Conservation (phyloP, 768 basidiomycete genomes). For the Steccherinum ochraceum region DNA sequence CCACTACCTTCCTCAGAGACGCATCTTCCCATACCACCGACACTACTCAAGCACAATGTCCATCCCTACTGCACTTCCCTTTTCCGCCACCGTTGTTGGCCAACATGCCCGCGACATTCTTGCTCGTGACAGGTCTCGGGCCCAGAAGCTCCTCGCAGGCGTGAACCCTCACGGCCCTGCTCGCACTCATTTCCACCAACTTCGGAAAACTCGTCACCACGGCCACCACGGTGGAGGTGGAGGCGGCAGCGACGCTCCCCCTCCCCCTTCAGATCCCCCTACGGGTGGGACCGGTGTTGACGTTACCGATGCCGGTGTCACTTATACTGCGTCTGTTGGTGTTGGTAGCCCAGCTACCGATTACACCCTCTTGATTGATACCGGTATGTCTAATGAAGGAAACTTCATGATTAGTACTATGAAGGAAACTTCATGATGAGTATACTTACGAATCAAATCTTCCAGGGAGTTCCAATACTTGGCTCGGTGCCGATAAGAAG, state of each 20-base stretch:
- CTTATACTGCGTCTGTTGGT: slow-evolving; percentile 46
- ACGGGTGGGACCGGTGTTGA: slow-evolving; percentile 35
- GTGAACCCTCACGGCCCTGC: slow-evolving; percentile 48
- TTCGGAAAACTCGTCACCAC: slow-evolving; percentile 20
- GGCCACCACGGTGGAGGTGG: slow-evolving; percentile 15
- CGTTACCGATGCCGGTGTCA: slow-evolving; percentile 52
- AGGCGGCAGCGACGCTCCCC: slow-evolving; percentile 7
- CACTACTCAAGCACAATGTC: neutral
- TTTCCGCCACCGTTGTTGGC: slow-evolving; percentile 35
- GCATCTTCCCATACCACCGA: neutral
- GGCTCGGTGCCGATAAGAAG: slow-evolving; percentile 45
- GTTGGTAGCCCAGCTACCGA: slow-evolving; percentile 44
- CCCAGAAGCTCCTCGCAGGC: slow-evolving; percentile 48
- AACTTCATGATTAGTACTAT: neutral
- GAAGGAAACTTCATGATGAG: too few relatives aligned
- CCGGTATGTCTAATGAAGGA: slow-evolving; percentile 37
- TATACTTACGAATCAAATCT: neutral
- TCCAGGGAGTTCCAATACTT: slow-evolving; percentile 39
- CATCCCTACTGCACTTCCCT: too few relatives aligned
- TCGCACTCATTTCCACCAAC: slow-evolving; percentile 25
- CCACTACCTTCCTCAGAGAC: neutral
- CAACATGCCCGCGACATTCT: slow-evolving; percentile 42
- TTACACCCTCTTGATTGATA: slow-evolving; percentile 53
- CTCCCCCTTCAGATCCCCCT: slow-evolving; percentile 9
- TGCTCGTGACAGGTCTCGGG: slow-evolving; percentile 47